These are phyloP conservation scores for Epichloe hybrida DNA, from an alignment of 2,329 filamentous ascomycete genomes.

Conservation along the genomic window DNA sequence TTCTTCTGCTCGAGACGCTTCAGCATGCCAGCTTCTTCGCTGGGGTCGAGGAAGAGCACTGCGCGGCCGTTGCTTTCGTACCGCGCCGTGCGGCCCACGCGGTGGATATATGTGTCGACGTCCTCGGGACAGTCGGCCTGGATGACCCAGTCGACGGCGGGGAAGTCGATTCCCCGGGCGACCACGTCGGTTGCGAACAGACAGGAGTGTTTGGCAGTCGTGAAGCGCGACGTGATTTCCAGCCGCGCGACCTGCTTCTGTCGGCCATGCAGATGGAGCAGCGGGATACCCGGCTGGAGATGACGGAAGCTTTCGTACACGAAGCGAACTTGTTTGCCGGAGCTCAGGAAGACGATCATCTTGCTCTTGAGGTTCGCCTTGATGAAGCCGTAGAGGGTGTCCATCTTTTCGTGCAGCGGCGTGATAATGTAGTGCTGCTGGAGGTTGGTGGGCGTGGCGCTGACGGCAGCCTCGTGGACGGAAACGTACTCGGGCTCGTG, in stretches of 20 bases:
- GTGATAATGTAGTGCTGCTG: conserved; percentile 88
- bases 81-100: conserved; percentile 86
- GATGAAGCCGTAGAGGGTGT: conserved; percentile 87
- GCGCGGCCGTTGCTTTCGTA: conserved; percentile 81
- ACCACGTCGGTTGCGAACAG: conserved; percentile 94
- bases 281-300: conserved; percentile 82
- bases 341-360: conserved; percentile 89
- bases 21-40: conserved; percentile 85
- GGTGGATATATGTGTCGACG: conserved; percentile 93
- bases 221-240: conserved; percentile 77
- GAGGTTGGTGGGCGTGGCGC: conserved; percentile 69
- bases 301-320: conserved; percentile 88
- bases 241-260: conserved; percentile 85
- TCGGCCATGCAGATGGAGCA: conserved; percentile 84
- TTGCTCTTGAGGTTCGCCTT: conserved; percentile 84
- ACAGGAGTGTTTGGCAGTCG: conserved; percentile 67
- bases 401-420: conserved; percentile 74
- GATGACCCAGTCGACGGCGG: conserved; percentile 96
- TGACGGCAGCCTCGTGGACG: conserved; percentile 70
- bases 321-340: conserved; percentile 91
- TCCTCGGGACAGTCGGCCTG: conserved; percentile 96
- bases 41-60: conserved; percentile 83
- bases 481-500: conserved; percentile 89
- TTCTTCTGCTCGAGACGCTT: conserved; percentile 76
- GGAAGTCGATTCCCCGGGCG: conserved; percentile 87